Percentiles rank a stretch among this genome's conserved stretches.
phyloP scores from a whole-genome alignment of 352 stramenopile genomes.

The Elongisporangium anandrum region DNA sequence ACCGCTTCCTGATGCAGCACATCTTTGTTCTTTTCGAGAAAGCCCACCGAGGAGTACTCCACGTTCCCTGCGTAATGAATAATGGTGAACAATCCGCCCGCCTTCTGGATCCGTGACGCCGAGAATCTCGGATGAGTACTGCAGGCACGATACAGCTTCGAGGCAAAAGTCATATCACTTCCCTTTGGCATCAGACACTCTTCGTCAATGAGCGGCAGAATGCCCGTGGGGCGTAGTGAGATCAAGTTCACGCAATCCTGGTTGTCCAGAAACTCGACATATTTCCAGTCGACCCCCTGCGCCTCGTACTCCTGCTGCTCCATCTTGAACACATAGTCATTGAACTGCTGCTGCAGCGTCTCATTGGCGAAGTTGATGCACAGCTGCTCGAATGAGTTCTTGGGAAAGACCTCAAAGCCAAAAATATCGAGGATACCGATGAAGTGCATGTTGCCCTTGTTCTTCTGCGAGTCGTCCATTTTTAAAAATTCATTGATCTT shows the following conservation, averaged over 20 bases:
- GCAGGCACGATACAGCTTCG: conserved; percentile 76
- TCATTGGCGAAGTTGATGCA: conserved; percentile 91
- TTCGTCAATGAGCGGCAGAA: conserved; percentile 85
- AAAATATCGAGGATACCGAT: conserved; percentile 93
- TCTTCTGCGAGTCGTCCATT: conserved; percentile 72
- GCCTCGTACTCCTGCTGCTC: conserved; percentile 82
- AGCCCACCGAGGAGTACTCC: conserved; percentile 70
- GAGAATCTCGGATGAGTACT: conserved; percentile 58
- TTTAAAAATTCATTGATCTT: conserved; percentile 84
- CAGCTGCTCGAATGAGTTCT: conserved; percentile 90
- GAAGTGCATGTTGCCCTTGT: conserved; percentile 55
- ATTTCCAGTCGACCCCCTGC: conserved; percentile 82
- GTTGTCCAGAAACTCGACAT: conserved; percentile 85
- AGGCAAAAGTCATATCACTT: conserved; percentile 75
- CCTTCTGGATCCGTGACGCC: conserved; percentile 75
- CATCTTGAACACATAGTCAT: conserved; percentile 87
- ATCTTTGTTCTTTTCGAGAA: conserved; percentile 88
- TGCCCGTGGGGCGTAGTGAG: conserved; percentile 78
- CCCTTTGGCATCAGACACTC: conserved; percentile 85
- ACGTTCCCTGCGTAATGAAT: conserved; percentile 81
- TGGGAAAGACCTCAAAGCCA: conserved; percentile 89
- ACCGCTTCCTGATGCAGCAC: conserved; percentile 78
- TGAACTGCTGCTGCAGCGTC: conserved; percentile 86
- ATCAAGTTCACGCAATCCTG: conserved; percentile 90
- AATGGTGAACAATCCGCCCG: conserved; percentile 66